phyloP scores from a whole-genome alignment of 2,329 filamentous ascomycete genomes.

The Tolypocladium tundrense region DNA sequence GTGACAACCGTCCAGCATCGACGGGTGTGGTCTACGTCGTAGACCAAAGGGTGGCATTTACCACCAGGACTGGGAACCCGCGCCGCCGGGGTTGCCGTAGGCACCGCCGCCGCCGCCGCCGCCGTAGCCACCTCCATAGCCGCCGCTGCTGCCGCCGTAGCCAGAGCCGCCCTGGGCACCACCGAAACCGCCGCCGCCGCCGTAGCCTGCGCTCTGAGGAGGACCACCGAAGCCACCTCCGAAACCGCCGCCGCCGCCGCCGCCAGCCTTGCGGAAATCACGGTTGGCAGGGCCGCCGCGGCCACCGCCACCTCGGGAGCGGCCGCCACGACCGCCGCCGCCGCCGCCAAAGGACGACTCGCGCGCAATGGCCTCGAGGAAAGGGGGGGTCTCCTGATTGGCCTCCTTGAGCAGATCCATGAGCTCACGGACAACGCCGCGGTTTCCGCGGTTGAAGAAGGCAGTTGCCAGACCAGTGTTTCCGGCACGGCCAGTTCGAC shows the following conservation, averaged over 20 bases:
- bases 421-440: conserved; percentile 91
- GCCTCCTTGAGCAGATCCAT: conserved; percentile 98
- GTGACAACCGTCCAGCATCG: background rate
- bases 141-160: conserved; percentile 27
- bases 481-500: conserved; percentile 98
- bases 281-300: conserved; percentile 66
- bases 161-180: conserved; percentile 25
- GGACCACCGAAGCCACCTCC: conserved; percentile 21
- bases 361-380: conserved; percentile 94
- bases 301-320: conserved; percentile 43
- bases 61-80: conserved; percentile 58
- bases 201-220: conserved; percentile 24
- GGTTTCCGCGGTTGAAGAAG: conserved; percentile 99
- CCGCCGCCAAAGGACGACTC: conserved; percentile 82
- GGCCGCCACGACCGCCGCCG: conserved; percentile 54
- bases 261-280: conserved; percentile 78
- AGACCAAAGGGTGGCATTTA: conserved; percentile 37
- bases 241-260: conserved; percentile 31
- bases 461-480: conserved; percentile 98
- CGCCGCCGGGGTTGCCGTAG: conserved; percentile 61
- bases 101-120: conserved; percentile 33
- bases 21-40: conserved; percentile 9
- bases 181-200: conserved; percentile 27
- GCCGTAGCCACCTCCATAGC: conserved; percentile 31
- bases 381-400: conserved; percentile 88